Percentiles rank a stretch among this genome's conserved stretches.
These are phyloP conservation scores for Mortierella sp. DNA, from an alignment of 371 early-diverging fungal species.

Conservation along the genomic window DNA sequence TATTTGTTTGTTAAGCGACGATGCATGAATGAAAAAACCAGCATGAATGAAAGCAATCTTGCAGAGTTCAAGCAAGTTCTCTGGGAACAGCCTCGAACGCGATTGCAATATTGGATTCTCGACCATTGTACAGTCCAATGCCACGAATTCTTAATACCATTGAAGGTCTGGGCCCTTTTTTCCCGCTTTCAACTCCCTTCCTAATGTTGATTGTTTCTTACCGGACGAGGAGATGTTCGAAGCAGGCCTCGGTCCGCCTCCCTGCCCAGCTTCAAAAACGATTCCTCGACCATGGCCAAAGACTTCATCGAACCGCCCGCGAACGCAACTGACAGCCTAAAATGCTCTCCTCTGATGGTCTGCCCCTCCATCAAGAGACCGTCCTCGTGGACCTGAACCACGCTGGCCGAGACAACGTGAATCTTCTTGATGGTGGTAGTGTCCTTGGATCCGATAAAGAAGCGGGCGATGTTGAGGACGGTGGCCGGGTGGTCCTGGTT, in stretches of 20 bases:
- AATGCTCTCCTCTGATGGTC: background rate
- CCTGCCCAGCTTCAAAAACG: constrained; percentile 15
- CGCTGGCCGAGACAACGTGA: constrained; percentile 9
- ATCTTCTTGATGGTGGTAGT: background rate
- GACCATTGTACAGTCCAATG: background rate
- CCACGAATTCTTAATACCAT: background rate
- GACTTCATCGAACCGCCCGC: constrained; percentile 5
- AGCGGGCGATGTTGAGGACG: constrained; percentile 19
- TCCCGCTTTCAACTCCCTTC: background rate
- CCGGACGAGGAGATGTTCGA: constrained; percentile 7
- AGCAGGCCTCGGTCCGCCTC: constrained; percentile 7
- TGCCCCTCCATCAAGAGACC: constrained; percentile 13
- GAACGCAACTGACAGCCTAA: constrained; percentile 19
- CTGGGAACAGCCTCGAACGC: background rate
- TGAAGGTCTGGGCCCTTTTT: background rate
- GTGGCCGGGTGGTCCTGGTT: constrained; percentile 19
- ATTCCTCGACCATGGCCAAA: constrained; percentile 8
- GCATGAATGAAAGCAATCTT: background rate
- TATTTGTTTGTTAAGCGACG: background rate
- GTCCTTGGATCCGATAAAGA: background rate
- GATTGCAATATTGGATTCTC: background rate
- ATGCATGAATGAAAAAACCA: background rate
- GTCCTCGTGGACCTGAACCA: constrained; percentile 12
- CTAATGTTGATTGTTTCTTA: constrained; percentile 1
- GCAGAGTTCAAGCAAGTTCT: background rate